Base-by-base conservation (phyloP, 202 grass and related monocot species). In the Cymbopogon flexuosus region DNA sequence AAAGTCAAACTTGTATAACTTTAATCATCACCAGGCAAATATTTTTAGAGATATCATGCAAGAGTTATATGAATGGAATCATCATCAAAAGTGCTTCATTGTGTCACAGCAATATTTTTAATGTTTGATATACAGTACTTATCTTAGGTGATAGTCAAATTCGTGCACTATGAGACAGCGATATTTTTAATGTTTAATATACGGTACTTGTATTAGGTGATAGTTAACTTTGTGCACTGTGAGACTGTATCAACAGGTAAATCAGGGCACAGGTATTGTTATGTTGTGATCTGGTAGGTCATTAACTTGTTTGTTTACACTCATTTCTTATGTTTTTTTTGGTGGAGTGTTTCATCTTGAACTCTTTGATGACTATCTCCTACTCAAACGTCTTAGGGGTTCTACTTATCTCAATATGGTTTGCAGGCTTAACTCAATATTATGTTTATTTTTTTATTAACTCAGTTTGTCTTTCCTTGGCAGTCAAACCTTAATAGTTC, bases 401-500 rank as follows among this genome's bases (percentile, higher is more conserved):
- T 31, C 29, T 73, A 46, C 79, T 71, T 71, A 63, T 35, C 54
- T 34, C 42, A 56, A 57, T 66, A 16, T 63, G 15, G 18, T 57
- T 68, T 47, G 13, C 68, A 18, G 35, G 39, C 6, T 81, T 83
- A 34, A 56, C 5, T 76, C 11, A 75, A 36, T 83, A 62, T 49
- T 31, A 2, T 36, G 34, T 65, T 65, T 65, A 43, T 34, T 60
- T 77, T 75, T n/a, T 67, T 57, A 43, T 34, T 36, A 66, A 85
- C 18, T 31, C 59, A 12, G 4, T 72, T n/a, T 40, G 66, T 83
- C 72, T 83, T 83, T 81, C 30, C 8, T 54, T 86, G 47, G 41
- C 82, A 98, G 95, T 84, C 95, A 83, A 94, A 89, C 19, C 82
- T 94, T 76, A 97, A 91, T 62, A 83, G 82, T 69, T 90, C 89